Evolutionary conservation across 306 rosid genomes (phyloP).

Genomic region (Trifolium subterraneum): DNA sequence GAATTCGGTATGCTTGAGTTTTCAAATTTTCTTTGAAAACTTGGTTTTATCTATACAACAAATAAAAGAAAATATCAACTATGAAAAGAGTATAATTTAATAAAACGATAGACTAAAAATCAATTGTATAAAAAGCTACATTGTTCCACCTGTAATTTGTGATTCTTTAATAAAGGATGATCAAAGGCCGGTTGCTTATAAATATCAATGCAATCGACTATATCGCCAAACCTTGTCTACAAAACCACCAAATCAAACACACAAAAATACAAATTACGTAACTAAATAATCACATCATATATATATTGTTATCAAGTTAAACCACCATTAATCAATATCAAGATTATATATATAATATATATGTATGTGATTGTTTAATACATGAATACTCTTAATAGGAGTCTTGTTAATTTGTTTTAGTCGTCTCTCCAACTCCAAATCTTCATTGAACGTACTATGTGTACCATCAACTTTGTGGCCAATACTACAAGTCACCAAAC

Average conservation of each 20-base stretch:
- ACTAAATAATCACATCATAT: no score
- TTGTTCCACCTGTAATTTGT: slow-evolving; percentile 7
- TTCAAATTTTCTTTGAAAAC: background rate
- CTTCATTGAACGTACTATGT: no score
- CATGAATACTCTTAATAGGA: no score
- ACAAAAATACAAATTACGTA: no score
- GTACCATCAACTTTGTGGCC: no score
- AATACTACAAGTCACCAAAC: no score
- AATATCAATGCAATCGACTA: background rate
- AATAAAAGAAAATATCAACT: background rate
- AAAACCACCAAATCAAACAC: background rate
- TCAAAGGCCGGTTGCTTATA: slow-evolving; percentile 9
- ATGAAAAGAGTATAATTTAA: background rate
- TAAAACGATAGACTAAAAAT: background rate
- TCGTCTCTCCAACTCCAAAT: no score
- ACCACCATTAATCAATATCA: no score
- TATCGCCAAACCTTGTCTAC: background rate
- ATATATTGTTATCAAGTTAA: no score
- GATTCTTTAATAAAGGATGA: slow-evolving; percentile 25
- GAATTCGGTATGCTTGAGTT: background rate
- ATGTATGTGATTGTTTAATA: no score
- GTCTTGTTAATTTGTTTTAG: no score
- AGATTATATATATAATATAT: no score
- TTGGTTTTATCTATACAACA: slow-evolving; percentile 20
- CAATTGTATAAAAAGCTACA: background rate